Evolutionary conservation across 305 asterid species (phyloP).

Genomic region (Rubia peregrina): DNA sequence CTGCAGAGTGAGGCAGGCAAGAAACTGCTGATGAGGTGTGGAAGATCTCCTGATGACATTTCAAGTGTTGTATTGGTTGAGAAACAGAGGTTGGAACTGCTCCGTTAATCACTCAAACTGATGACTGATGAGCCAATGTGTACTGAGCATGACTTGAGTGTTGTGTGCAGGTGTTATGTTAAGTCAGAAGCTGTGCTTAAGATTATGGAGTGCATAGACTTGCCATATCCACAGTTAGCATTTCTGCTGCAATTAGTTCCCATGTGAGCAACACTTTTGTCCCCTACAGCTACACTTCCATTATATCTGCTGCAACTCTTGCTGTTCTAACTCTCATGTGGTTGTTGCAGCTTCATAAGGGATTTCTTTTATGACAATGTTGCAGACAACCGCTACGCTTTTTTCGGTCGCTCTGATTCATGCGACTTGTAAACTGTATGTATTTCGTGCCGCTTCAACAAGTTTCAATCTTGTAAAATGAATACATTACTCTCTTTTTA

Average conservation of each 20-base stretch:
- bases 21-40: conserved; percentile 76
- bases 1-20: conserved; percentile 86
- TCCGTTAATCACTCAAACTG: neutral
- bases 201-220: conserved; percentile 76
- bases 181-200: conserved; percentile 87
- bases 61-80: conserved; percentile 93
- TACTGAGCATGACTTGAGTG: neutral
- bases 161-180: conserved; percentile 55
- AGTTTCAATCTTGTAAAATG: conserved; percentile 1
- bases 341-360: conserved; percentile 63
- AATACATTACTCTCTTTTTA: neutral
- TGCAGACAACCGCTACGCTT: conserved; percentile 73
- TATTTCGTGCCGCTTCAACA: neutral
- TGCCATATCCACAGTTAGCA: conserved; percentile 85
- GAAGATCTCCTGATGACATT: conserved; percentile 90
- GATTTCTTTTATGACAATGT: conserved; percentile 70
- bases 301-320: neutral
- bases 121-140: neutral
- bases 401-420: conserved; percentile 81
- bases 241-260: conserved; percentile 65
- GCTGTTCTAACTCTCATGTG: conserved; percentile 3
- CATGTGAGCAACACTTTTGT: conserved; percentile 39
- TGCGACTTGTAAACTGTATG: conserved; percentile 51
- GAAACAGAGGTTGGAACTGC: conserved; percentile 47
- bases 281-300: neutral